A percentile compares a stretch with the other conserved stretches of the same genome.
phyloP scores from a whole-genome alignment of 257 asterid species.

The Lantana camara region DNA sequence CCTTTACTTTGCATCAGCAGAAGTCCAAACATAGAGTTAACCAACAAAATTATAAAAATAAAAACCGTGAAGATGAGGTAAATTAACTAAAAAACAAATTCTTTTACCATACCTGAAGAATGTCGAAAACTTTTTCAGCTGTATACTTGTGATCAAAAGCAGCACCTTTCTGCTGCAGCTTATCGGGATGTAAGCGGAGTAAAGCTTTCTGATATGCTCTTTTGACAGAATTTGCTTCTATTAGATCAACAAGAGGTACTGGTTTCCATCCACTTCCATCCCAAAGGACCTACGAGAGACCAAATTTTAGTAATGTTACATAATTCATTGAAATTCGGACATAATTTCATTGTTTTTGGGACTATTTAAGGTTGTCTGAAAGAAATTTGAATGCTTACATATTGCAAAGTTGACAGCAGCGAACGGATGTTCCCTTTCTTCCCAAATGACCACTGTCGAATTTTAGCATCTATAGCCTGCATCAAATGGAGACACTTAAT shows the following conservation, averaged over 20 bases:
- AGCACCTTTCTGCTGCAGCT: conserved; percentile 94
- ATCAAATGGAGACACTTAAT: not conserved
- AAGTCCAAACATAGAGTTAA: too few species aligned
- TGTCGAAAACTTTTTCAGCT: conserved; percentile 88
- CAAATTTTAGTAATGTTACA: not conserved
- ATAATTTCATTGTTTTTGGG: not conserved
- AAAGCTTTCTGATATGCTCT: conserved; percentile 88
- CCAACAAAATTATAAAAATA: not conserved
- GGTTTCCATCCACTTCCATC: conserved; percentile 86
- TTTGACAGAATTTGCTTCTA: conserved; percentile 78
- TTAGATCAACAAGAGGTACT: conserved; percentile 83
- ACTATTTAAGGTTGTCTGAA: not conserved
- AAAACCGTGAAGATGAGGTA: not conserved
- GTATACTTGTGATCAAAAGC: conserved; percentile 66
- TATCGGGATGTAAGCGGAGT: conserved; percentile 89
- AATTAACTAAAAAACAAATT: not conserved
- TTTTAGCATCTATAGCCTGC: conserved; percentile 80
- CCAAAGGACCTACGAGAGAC: conserved; percentile 75
- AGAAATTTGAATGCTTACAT: conserved; percentile 44
- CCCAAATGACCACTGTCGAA: conserved; percentile 85
- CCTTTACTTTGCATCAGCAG: too few species aligned
- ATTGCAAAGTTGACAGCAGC: conserved; percentile 83
- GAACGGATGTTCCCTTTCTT: conserved; percentile 97
- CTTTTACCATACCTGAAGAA: conserved; percentile 68
- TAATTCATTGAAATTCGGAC: not conserved